Evolutionary conservation across 1,139 yeast species (phyloP).

Genomic region (Hyphopichia burtonii): DNA sequence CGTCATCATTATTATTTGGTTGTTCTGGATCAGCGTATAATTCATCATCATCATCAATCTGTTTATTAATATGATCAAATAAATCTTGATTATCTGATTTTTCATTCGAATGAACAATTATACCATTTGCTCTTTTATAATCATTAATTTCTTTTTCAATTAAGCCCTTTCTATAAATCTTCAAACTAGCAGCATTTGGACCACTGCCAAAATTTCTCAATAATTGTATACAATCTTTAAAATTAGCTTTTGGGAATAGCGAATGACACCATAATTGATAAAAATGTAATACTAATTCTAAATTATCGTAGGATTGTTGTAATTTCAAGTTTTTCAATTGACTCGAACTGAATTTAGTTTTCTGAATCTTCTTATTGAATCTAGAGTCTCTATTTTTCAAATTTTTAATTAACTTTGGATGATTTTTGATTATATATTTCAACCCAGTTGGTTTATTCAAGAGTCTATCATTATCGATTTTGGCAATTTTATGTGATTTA

Average conservation of each 20-base stretch:
- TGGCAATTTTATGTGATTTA: conserved; percentile 30
- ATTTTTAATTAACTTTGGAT: conserved; percentile 29
- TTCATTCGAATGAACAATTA: conserved; percentile 2
- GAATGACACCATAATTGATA: conserved; percentile 88
- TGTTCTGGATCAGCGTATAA: conserved; percentile 3
- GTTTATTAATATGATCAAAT: conserved; percentile 5
- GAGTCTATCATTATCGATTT: conserved; percentile 50
- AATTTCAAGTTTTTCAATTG: conserved; percentile 21
- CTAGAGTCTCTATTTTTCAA: conserved; percentile 29
- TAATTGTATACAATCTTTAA: conserved; percentile 54
- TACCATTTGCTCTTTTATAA: conserved; percentile 3
- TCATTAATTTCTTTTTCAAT: conserved; percentile 22
- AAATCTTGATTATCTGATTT: not conserved
- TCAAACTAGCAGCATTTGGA: conserved; percentile 32
- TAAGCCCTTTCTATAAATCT: conserved; percentile 35
- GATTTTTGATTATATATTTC: conserved; percentile 42
- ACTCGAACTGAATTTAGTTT: conserved; percentile 2
- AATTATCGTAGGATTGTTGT: conserved; percentile 42
- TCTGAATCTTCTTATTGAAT: conserved; percentile 16
- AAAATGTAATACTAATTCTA: conserved; percentile 52
- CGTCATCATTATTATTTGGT: conserved; percentile 10
- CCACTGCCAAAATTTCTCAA: conserved; percentile 27
- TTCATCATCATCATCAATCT: conserved; percentile 2
- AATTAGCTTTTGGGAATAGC: conserved; percentile 74
- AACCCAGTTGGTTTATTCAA: conserved; percentile 47